Evolutionary conservation across 257 asterid species (phyloP), one percentile per base, ranked within the genome.

Genomic region (Solanum chiquidenum): DNA sequence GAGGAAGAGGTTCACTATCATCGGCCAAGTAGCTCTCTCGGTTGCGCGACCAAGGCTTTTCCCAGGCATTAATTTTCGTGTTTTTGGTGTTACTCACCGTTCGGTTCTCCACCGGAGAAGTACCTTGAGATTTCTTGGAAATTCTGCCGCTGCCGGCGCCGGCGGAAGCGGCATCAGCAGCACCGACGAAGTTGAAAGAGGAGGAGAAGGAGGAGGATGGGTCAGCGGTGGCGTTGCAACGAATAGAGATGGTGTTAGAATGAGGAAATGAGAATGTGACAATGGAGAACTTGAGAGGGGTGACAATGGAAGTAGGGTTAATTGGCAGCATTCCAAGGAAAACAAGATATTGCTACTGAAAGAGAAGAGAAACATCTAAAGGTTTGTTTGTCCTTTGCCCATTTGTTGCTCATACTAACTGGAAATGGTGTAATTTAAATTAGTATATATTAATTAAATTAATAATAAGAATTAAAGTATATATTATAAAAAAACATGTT

Each of bases 1-100:
- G 96, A 84, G 98, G 98, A 62, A 94, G 92, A 77, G 94, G 93
- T 35, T 95, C 98, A 23, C 12, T 89, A 83, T 91, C 93, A 66
- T 92, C 98, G 12, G 91, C 83, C 88, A 95, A 88, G 86, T 95
- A 95, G 91, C 98, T 95, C 90, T 94, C 98, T 6, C 95, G 91
- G 82, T 93, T 88, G 14, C 96, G 91, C 64, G 98, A 94, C 98
- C 98, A 95, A 77, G 62, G 84, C 58, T 86, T 93, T 91, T 92
- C 98, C 86, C 90, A 94, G 13, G 95, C 96, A 86, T 92, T 92
- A 25, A 87, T 89, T 89, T 93, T 89, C 11, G n/a, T 87, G 31
- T n/a, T 85, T 89, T 93, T 89, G 13, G 34, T 87, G 37, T 27
- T 85, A 20, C 29, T 20, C 16, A 16, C 29, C 12, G 27, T 34